Evolutionary conservation across 1,139 yeast genomes (phyloP).

Genomic region (Arxiozyma telluris): DNA sequence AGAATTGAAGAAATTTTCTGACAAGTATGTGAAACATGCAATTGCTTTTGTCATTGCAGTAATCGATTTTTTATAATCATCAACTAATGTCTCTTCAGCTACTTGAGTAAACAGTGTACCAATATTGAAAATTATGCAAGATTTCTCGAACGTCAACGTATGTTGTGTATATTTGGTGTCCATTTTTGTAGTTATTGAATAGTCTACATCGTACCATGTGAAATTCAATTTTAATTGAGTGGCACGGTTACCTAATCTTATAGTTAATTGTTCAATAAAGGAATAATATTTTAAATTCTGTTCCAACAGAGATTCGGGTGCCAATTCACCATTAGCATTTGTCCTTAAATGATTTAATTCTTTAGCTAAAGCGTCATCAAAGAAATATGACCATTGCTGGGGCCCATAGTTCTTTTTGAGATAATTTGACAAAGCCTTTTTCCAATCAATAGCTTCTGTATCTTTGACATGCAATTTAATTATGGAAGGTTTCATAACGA

Average conservation of each 20-base stretch:
- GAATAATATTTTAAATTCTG: slow-evolving; percentile 67
- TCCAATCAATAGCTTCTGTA: slow-evolving; percentile 27
- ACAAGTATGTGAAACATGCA: slow-evolving; percentile 63
- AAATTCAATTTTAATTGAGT: slow-evolving; percentile 54
- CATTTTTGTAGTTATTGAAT: slow-evolving; percentile 29
- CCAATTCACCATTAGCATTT: slow-evolving; percentile 40
- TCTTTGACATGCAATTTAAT: slow-evolving; percentile 23
- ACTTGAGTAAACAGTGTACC: slow-evolving; percentile 49
- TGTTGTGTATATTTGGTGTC: slow-evolving; percentile 48
- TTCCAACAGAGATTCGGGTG: slow-evolving; percentile 39
- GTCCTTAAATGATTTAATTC: slow-evolving; percentile 25
- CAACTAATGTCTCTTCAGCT: slow-evolving; percentile 35
- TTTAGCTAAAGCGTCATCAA: slow-evolving; percentile 20
- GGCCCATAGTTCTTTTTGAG: slow-evolving; percentile 26
- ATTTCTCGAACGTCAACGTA: slow-evolving; percentile 82
- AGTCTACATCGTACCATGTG: slow-evolving; percentile 69
- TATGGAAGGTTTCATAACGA: slow-evolving; percentile 22
- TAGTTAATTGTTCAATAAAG: slow-evolving; percentile 69
- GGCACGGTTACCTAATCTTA: slow-evolving; percentile 59
- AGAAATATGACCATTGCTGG: slow-evolving; percentile 27
- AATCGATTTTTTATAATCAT: slow-evolving; percentile 52
- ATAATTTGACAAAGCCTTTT: slow-evolving; percentile 23
- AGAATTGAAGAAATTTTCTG: slow-evolving; percentile 81
- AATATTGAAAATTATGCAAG: slow-evolving; percentile 68
- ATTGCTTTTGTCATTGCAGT: slow-evolving; percentile 66